Conservation (phyloP, 2,329 filamentous ascomycete genomes). For the Geoglossum cookeanum region DNA sequence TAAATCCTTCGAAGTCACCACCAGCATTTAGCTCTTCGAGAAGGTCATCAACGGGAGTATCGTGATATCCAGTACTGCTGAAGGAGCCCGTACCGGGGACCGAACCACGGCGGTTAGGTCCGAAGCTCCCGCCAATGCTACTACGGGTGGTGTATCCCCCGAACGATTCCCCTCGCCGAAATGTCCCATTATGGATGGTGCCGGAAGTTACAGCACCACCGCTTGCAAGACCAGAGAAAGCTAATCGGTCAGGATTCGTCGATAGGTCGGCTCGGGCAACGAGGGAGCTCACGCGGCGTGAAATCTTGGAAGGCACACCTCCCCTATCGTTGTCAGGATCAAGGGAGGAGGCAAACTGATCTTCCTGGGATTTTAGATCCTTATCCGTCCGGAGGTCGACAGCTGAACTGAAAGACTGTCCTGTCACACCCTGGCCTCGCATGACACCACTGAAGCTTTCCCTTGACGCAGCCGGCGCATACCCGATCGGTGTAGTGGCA, state of each 20-base stretch:
- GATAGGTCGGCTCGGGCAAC: slow-evolving; percentile 74
- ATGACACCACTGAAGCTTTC: slow-evolving; percentile 51
- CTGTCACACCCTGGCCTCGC: neutral
- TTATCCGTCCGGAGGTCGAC: neutral
- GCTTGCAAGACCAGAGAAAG: slow-evolving; percentile 54
- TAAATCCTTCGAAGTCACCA: slow-evolving; percentile 46
- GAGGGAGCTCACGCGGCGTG: slow-evolving; percentile 79
- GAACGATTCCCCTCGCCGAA: slow-evolving; percentile 54
- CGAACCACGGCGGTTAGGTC: slow-evolving; percentile 32
- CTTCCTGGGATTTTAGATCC: slow-evolving; percentile 13
- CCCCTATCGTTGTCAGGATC: slow-evolving; percentile 43
- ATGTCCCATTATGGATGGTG: slow-evolving; percentile 28
- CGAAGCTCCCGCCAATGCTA: slow-evolving; percentile 30
- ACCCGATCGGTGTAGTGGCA: slow-evolving; percentile 49
- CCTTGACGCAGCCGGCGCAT: slow-evolving; percentile 42
- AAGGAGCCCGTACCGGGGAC: slow-evolving; percentile 40
- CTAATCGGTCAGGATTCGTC: slow-evolving; percentile 59
- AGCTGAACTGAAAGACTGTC: neutral
- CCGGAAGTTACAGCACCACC: slow-evolving; percentile 25
- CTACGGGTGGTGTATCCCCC: slow-evolving; percentile 44
- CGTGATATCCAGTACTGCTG: slow-evolving; percentile 20
- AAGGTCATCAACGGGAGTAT: slow-evolving; percentile 48
- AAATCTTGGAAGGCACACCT: slow-evolving; percentile 35
- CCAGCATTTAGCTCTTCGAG: slow-evolving; percentile 47
- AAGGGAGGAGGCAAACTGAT: slow-evolving; percentile 48